Evolutionary conservation across 2,329 filamentous ascomycete species (phyloP).

Genomic region (Neopestalotiopsis sp.): DNA sequence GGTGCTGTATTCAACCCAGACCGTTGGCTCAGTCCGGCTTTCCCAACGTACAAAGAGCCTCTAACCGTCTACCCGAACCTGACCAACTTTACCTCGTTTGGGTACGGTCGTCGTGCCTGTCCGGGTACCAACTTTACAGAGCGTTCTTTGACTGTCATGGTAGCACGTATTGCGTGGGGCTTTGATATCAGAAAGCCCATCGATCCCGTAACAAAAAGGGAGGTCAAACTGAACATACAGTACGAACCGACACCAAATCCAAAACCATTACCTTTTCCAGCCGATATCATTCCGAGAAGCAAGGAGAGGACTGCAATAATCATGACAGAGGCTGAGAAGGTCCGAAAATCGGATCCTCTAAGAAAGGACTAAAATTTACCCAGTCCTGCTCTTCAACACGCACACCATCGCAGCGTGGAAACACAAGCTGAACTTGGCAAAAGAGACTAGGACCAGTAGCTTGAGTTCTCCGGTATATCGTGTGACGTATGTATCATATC

Average conservation of each 20-base stretch:
- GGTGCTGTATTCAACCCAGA: slow-evolving; percentile 34
- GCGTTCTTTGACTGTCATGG: slow-evolving; percentile 32
- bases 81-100: slow-evolving; percentile 44
- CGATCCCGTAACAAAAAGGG: neutral
- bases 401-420: too few species aligned
- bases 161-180: slow-evolving; percentile 36
- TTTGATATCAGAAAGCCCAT: slow-evolving; percentile 8
- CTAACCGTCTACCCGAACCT: slow-evolving; percentile 37
- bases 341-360: neutral
- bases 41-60: slow-evolving; percentile 34
- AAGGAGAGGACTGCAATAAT: neutral
- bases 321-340: neutral
- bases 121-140: slow-evolving; percentile 38
- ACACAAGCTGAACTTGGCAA: too few species aligned
- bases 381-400: neutral
- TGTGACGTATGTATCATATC: too few species aligned
- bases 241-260: slow-evolving; percentile 27
- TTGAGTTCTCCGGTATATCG: too few species aligned
- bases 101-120: slow-evolving; percentile 51
- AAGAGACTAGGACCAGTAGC: too few species aligned
- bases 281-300: slow-evolving; percentile 4
- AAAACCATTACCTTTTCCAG: slow-evolving; percentile 15
- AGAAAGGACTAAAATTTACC: neutral
- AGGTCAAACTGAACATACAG: neutral
- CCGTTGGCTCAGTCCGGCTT: slow-evolving; percentile 34